These are phyloP conservation scores for Termitomyces titanicus DNA, from an alignment of 768 basidiomycete species.

Conservation along the genomic window DNA sequence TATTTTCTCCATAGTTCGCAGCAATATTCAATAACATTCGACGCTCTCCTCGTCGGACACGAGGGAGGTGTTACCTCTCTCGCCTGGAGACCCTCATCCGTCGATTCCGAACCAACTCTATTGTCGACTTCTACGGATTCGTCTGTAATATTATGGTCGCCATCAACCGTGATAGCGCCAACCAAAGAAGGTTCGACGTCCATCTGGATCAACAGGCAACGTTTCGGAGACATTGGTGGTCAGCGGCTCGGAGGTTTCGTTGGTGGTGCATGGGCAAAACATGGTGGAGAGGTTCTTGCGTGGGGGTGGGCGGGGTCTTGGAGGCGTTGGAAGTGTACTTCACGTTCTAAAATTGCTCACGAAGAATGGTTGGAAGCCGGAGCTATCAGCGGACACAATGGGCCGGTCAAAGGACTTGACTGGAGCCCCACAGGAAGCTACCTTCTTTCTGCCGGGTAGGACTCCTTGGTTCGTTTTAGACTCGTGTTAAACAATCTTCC, in stretches of 20 bases:
- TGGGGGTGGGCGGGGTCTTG: conserved; percentile 96
- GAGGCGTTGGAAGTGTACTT: conserved; percentile 72
- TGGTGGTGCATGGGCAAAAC: conserved; percentile 76
- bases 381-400: conserved; percentile 85
- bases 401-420: conserved; percentile 70
- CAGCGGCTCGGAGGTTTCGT: conserved; percentile 90
- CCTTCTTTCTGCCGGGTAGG: conserved; percentile 80
- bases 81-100: conserved; percentile 62
- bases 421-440: conserved; percentile 91
- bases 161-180: conserved; percentile 45
- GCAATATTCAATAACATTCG: conserved; percentile 82
- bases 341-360: conserved; percentile 14
- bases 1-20: conserved; percentile 21
- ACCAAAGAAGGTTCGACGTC: conserved; percentile 42
- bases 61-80: conserved; percentile 89
- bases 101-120: conserved; percentile 43
- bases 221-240: conserved; percentile 95
- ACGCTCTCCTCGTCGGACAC: conserved; percentile 94
- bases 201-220: conserved; percentile 87
- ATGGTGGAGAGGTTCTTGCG: conserved; percentile 64
- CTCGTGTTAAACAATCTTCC: conserved; percentile 4
- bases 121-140: conserved; percentile 96
- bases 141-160: conserved; percentile 93
- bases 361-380: conserved; percentile 70
- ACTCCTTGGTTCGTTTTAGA: neutral